Evolutionary conservation across 139 green algal genomes (phyloP).

Genomic region (Desmodesmus armatus): DNA sequence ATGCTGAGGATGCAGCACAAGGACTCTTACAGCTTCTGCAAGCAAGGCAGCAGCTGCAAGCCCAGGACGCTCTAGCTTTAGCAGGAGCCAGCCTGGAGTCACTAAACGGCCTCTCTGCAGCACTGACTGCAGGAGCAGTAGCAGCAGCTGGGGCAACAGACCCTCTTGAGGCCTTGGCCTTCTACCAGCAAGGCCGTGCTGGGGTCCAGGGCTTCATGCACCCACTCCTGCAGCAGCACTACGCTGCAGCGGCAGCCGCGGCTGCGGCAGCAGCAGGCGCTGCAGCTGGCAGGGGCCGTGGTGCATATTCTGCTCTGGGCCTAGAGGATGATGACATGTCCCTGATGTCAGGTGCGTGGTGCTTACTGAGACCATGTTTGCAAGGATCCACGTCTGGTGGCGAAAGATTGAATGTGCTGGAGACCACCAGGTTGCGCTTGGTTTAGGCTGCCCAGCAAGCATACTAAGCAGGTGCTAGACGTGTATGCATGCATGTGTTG

Average conservation of each 20-base stretch:
- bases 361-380: not conserved
- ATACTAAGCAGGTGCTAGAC: too few species aligned
- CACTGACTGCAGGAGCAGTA: not conserved
- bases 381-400: not conserved
- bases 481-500: too few species aligned
- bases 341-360: not conserved
- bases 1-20: not conserved
- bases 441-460: too few species aligned
- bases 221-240: constrained; percentile 22
- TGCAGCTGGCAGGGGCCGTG: not conserved
- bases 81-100: not conserved
- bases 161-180: not conserved
- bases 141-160: not conserved
- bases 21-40: constrained; percentile 4
- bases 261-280: not conserved
- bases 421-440: too few species aligned
- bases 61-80: not conserved
- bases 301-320: not conserved
- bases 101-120: not conserved
- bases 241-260: not conserved
- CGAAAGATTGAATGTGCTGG: too few species aligned
- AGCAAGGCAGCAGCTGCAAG: constrained; percentile 5
- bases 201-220: constrained; percentile 8
- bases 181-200: not conserved
- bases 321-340: not conserved